phyloP scores from a whole-genome alignment of 768 basidiomycete genomes.

The Termitomyces sp. region DNA sequence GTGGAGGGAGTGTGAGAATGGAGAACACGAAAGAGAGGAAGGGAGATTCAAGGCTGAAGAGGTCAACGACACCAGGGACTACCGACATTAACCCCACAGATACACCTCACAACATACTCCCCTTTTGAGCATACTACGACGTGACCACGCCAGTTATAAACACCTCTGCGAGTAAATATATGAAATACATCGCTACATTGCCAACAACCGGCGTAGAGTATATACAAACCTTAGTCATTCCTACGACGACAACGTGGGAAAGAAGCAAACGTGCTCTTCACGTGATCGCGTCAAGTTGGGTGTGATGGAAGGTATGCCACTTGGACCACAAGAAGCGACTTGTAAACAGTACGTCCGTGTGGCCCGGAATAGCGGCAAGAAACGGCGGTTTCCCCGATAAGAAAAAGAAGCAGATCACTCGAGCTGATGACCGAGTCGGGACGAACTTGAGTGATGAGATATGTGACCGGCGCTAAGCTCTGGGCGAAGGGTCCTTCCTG shows the following conservation, averaged over 20 bases:
- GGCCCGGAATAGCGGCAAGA: background rate
- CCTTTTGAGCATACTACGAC: no score
- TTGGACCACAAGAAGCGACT: background rate
- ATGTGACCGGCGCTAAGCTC: background rate
- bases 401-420: conserved; percentile 8
- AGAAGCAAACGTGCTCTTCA: background rate
- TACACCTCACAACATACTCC: no score
- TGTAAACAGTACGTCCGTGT: background rate
- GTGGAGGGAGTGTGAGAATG: no score
- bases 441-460: background rate
- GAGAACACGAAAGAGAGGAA: no score
- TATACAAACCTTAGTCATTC: no score
- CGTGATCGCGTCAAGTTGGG: background rate
- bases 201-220: no score
- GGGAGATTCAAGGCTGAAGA: no score
- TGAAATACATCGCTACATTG: no score
- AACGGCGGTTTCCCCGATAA: conserved; percentile 5
- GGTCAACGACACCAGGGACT: no score
- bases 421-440: conserved; percentile 6
- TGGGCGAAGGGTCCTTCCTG: background rate
- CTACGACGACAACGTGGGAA: background rate
- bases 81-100: no score
- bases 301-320: background rate
- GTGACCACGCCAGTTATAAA: no score
- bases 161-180: no score